A percentile compares a stretch with the other conserved stretches of the same genome.
Conservation (phyloP, 2,329 filamentous ascomycete genomes). For the Colletotrichum graminicola region DNA sequence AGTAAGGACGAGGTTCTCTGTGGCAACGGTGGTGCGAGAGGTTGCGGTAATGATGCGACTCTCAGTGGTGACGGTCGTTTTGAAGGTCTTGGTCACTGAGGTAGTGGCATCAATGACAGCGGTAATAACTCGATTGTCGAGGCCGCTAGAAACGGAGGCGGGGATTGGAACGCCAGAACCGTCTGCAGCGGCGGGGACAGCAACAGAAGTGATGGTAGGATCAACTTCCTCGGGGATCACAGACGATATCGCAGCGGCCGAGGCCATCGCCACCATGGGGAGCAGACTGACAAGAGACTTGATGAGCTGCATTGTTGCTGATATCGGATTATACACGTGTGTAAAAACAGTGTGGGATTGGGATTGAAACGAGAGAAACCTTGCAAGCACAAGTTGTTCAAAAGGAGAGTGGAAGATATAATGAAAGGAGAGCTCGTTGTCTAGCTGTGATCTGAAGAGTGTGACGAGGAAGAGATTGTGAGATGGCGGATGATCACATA, state of each 20-base stretch:
- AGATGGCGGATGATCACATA: neutral
- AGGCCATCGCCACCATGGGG: slow-evolving; percentile 1
- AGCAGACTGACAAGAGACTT: slow-evolving; percentile 16
- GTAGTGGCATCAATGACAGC: slow-evolving; percentile 45
- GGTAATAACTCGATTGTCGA: slow-evolving; percentile 3
- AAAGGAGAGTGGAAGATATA: neutral
- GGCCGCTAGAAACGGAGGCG: slow-evolving; percentile 4
- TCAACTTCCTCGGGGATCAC: neutral
- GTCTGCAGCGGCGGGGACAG: neutral
- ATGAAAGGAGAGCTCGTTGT: neutral
- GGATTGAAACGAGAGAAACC: neutral
- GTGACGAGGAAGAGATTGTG: neutral
- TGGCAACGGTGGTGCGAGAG: slow-evolving; percentile 16
- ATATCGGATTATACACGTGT: neutral
- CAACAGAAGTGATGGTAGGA: neutral
- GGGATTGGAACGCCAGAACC: neutral
- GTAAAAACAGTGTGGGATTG: neutral
- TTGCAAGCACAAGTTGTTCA: slow-evolving; percentile 7
- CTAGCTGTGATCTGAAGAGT: slow-evolving; percentile 9
- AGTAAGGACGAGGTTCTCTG: slow-evolving; percentile 21
- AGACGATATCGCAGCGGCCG: slow-evolving; percentile 5
- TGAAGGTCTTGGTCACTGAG: slow-evolving; percentile 10
- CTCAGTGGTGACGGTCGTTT: slow-evolving; percentile 18
- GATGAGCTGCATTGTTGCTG: slow-evolving; percentile 10
- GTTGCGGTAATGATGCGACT: slow-evolving; percentile 15